Base-by-base conservation (phyloP, 768 basidiomycete genomes). In the Boletus subparvulus region DNA sequence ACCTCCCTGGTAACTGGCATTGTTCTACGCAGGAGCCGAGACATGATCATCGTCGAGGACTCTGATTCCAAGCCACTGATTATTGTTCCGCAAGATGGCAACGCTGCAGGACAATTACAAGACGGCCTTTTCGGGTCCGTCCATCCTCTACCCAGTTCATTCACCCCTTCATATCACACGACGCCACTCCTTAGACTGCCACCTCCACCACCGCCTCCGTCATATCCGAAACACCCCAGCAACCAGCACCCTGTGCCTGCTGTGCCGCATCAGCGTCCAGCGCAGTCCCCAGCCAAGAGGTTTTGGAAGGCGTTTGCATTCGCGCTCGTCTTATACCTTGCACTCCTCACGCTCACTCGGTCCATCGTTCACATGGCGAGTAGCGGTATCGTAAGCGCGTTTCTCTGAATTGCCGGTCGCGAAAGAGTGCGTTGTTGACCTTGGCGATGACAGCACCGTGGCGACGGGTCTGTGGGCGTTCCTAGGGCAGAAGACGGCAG, bases 401-500 rank as follows among this genome's bases (percentile, higher is more conserved):
- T 6, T 8, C 3, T 28, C 26, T 28, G 30, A 32, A 32, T 32
- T 9, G 30, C 10, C 30, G 30, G 30, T 11, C 7, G 5, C 30
- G 26, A 28, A 30, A 6, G 30, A 30, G 9, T 32, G 35, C 14
- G 12, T 36, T 36, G 35, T 14, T 36, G 35, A 36, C 13, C 35
- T 35, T 35, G 13, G 1, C 35, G 7, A 7, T 16, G 35, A 6
- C 35, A 36, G 35, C 14, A 36, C 35, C 14, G 14, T 14, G 35
- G 13, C 12, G 39, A 43, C 4, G 52, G 14, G 0, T 4, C 19
- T 5, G 47, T 42, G 10, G 67, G 63, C 2, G 21, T 13, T 6
- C 66, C 63, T 3, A 50, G 19, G 6, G 21, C 40, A 1, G 52
- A 47, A 16, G 68, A 69, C 40, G 69, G 69, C 16, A 12, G 3